Base-by-base conservation (phyloP, 2,329 filamentous ascomycete species). In the Elsinoe ampelina region DNA sequence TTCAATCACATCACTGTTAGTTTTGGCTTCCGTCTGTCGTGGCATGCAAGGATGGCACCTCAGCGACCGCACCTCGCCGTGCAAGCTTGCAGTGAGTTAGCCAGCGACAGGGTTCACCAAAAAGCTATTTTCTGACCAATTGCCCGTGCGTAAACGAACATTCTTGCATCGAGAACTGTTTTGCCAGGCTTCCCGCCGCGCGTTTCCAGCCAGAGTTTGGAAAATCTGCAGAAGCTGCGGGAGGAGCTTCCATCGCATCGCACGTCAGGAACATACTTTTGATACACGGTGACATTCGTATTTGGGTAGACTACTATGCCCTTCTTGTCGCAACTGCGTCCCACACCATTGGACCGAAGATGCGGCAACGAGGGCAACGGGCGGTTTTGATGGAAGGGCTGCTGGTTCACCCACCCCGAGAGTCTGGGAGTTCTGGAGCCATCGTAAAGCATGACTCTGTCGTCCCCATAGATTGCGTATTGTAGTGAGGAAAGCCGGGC, bases 51-150 rank as follows among this genome's bases (percentile, higher is more conserved):
- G 26, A 30, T 30, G 26, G 26, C 26, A 5, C 26, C 26, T 30
- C 26, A 30, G 26, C 26, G 26, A 30, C 26, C 26, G 26, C 26
- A 30, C n/a, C 39, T 42, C 17, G 39, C 17, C 13, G 19, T 20
- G 41, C 41, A 10, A 12, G 17, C 19, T 11, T 11, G 12, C 12
- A 13, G n/a, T n/a, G n/a, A n/a, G n/a, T n/a, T n/a, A n/a, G n/a
- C n/a, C n/a, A n/a, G 10, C 41, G 20, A 22, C 20, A 22, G 26
- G 20, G 13, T 19, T 22, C 41, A 45, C 26, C 19, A 19, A 26
- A 45, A 45, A 30, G 41, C 19, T 45, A 45, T 45, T 45, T 45
- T 26, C 41, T 45, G 41, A 45, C 19, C 41, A 45, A 45, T 45
- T n/a, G 41, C 20, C 41, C 41, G 41, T 45, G 41, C 41, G 17